Evolutionary conservation across 2,329 filamentous ascomycete species (phyloP).

Genomic region (Blumeria graminis): DNA sequence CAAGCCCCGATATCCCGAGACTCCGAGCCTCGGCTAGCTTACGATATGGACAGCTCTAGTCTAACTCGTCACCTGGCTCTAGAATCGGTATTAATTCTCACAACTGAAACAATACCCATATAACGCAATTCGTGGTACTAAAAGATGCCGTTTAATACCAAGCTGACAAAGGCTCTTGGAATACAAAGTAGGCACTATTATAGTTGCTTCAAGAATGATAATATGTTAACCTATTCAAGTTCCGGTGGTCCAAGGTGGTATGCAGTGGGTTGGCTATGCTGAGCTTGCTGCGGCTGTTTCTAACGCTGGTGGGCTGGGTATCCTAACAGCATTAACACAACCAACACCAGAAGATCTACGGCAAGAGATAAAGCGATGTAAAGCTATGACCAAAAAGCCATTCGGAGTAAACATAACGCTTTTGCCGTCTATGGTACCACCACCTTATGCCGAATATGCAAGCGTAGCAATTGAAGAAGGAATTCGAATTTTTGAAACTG

Average conservation of each 20-base stretch:
- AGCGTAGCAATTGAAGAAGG: constrained; percentile 86
- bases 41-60: too few species aligned
- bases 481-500: constrained; percentile 75
- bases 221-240: constrained; percentile 22
- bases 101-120: too few species aligned
- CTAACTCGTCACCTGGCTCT: too few species aligned
- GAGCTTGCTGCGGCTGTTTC: constrained; percentile 54
- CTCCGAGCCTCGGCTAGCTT: too few species aligned
- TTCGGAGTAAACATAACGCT: constrained; percentile 94
- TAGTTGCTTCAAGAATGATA: not conserved
- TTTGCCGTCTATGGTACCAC: constrained; percentile 68
- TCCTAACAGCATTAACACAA: constrained; percentile 77
- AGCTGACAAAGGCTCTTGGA: constrained; percentile 17
- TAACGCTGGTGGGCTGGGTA: constrained; percentile 61
- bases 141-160: constrained; percentile 18
- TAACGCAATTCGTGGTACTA: too few species aligned
- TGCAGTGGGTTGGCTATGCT: constrained; percentile 70
- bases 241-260: constrained; percentile 64
- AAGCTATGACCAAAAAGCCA: constrained; percentile 49
- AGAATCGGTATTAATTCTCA: too few species aligned
- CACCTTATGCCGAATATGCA: constrained; percentile 80
- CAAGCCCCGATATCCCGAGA: too few species aligned
- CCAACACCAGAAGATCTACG: constrained; percentile 77
- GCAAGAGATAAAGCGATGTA: constrained; percentile 76
- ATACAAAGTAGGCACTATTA: constrained; percentile 17